phyloP scores from a whole-genome alignment of 176 grass and related monocot genomes.

The Secale cereale region DNA sequence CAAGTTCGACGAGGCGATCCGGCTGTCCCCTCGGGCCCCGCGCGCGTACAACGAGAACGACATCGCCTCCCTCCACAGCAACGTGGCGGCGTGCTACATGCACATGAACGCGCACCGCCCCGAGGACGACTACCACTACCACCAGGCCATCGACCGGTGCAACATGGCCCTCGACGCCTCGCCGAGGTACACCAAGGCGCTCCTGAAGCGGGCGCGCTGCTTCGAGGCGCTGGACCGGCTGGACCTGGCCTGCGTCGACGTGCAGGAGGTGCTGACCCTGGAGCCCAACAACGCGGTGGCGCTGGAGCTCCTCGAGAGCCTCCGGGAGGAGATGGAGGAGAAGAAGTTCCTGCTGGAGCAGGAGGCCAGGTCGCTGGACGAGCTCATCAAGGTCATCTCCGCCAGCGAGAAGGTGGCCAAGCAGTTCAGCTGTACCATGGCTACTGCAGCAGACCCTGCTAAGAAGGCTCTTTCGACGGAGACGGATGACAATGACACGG shows the following conservation, averaged over 20 bases:
- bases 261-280: constrained; percentile 6
- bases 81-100: constrained; percentile 16
- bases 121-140: constrained; percentile 10
- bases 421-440: not conserved
- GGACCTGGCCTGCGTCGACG: constrained; percentile 8
- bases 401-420: constrained; percentile 22
- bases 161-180: constrained; percentile 65
- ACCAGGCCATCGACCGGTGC: constrained; percentile 38
- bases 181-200: constrained; percentile 84
- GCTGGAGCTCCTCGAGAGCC: not conserved
- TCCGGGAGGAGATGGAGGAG: constrained; percentile 17
- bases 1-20: constrained; percentile 21
- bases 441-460: not conserved
- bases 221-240: constrained; percentile 59
- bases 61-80: constrained; percentile 19
- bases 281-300: constrained; percentile 16
- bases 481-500: not conserved
- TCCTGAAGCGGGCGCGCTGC: constrained; percentile 81
- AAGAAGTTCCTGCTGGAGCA: constrained; percentile 13
- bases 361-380: constrained; percentile 9
- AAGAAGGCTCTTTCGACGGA: not conserved
- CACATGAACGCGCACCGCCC: not conserved
- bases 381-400: constrained; percentile 13
- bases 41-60: constrained; percentile 5
- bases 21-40: not conserved